phyloP scores from a whole-genome alignment of 495 filamentous ascomycete species.

The Podospora anserina region DNA sequence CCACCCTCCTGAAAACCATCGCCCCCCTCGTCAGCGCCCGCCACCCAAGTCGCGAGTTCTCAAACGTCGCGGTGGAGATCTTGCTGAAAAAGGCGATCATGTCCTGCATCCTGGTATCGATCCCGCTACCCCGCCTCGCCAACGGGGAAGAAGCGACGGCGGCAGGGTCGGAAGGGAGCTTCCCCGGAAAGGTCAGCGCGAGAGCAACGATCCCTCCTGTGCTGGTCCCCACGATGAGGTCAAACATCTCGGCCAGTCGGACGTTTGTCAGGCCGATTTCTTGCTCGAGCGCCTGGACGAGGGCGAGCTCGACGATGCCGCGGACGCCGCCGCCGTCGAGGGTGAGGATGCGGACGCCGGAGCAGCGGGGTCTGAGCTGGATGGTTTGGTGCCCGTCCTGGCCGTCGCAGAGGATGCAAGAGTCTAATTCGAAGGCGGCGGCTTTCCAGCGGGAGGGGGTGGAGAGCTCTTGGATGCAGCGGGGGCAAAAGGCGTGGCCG shows the following conservation, averaged over 20 bases:
- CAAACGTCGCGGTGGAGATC: background rate
- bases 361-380: slow-evolving; percentile 11
- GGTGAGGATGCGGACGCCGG: slow-evolving; percentile 6
- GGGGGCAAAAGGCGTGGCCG: slow-evolving; percentile 8
- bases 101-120: background rate
- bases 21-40: background rate
- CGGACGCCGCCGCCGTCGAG: slow-evolving; percentile 14
- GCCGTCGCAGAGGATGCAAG: background rate
- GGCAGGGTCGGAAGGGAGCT: no score
- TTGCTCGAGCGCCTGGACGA: background rate
- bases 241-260: slow-evolving; percentile 1
- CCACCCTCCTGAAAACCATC: background rate
- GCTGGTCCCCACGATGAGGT: slow-evolving; percentile 14
- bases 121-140: background rate
- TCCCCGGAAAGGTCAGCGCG: background rate
- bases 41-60: background rate
- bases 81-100: background rate
- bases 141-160: no score
- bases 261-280: background rate
- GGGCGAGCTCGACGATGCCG: slow-evolving; percentile 6
- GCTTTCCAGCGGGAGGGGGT: background rate
- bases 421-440: background rate
- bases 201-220: slow-evolving; percentile 11
- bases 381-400: slow-evolving; percentile 1
- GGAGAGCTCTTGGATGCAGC: slow-evolving; percentile 9